A percentile compares a stretch with the other conserved stretches of the same genome.
phyloP scores from a whole-genome alignment of 2,329 filamentous ascomycete species.

The Aaosphaeria arxii region DNA sequence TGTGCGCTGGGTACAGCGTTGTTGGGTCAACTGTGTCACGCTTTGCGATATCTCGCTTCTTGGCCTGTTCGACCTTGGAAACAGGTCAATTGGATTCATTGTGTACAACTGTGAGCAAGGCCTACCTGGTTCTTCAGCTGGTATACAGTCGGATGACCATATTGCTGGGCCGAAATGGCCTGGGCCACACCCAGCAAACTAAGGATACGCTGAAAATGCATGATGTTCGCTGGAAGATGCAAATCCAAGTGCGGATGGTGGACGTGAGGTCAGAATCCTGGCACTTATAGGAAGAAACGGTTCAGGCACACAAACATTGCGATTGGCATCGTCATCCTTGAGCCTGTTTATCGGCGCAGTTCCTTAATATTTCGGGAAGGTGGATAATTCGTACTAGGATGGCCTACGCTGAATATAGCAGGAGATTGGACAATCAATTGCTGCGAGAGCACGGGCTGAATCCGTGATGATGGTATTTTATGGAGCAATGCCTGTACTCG shows the following conservation, averaged over 20 bases:
- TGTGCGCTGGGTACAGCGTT: slow-evolving; percentile 47
- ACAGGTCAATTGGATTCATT: no score
- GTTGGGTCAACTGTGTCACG: slow-evolving; percentile 33
- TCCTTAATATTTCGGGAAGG: slow-evolving; percentile 23
- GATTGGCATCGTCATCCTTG: not conserved
- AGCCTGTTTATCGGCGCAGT: slow-evolving; percentile 6
- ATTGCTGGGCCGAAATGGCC: slow-evolving; percentile 10
- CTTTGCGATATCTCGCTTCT: slow-evolving; percentile 17
- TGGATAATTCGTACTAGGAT: slow-evolving; percentile 15
- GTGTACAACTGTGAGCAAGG: not conserved
- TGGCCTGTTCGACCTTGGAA: not conserved
- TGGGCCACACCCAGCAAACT: slow-evolving; percentile 22
- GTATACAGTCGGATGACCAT: slow-evolving; percentile 1
- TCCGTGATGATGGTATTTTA: no score
- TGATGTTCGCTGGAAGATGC: slow-evolving; percentile 3
- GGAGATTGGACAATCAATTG: slow-evolving; percentile 19
- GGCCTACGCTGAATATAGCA: slow-evolving; percentile 22
- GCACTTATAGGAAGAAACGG: not conserved
- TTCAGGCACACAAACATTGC: no score
- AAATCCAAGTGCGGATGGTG: no score
- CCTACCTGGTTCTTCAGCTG: slow-evolving; percentile 23
- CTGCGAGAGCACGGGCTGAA: not conserved
- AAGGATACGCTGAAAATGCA: slow-evolving; percentile 23
- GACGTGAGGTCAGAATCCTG: no score
- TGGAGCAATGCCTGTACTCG: not conserved